Percentiles rank a stretch among this genome's conserved stretches.
Conservation (phyloP, 2,329 filamentous ascomycete genomes). For the Cordyceps cateniannulata region DNA sequence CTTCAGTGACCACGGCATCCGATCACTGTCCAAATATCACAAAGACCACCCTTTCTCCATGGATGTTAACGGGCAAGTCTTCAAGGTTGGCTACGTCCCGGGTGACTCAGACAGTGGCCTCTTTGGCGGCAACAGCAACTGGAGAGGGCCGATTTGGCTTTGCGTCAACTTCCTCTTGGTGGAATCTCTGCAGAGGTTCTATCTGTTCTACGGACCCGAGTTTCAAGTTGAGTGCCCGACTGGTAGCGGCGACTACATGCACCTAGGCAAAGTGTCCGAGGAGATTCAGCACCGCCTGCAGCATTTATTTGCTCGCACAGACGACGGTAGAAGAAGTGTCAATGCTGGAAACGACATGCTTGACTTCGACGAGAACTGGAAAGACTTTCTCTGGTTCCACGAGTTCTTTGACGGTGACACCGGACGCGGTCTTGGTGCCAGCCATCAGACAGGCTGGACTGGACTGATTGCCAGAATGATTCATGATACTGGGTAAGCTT, state of each 20-base stretch:
- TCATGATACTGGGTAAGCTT: conserved; percentile 84
- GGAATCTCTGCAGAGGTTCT: conserved; percentile 90
- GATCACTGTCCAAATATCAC: conserved; percentile 87
- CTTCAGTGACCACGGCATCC: conserved; percentile 80
- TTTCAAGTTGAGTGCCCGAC: conserved; percentile 91
- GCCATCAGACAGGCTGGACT: conserved; percentile 95
- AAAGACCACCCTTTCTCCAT: conserved; percentile 87
- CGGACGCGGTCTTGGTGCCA: conserved; percentile 82
- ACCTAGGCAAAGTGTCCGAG: conserved; percentile 88
- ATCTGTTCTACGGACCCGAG: conserved; percentile 87
- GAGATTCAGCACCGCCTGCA: conserved; percentile 92
- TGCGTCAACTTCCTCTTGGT: conserved; percentile 94
- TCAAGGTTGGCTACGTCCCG: conserved; percentile 81
- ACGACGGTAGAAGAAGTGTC: conserved; percentile 82
- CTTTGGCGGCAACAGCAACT: conserved; percentile 97
- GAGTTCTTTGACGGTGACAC: conserved; percentile 95
- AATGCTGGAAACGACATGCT: conserved; percentile 79
- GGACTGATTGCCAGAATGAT: conserved; percentile 95
- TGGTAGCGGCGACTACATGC: conserved; percentile 90
- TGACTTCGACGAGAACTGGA: conserved; percentile 91
- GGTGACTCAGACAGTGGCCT: conserved; percentile 95
- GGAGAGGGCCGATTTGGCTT: conserved; percentile 93
- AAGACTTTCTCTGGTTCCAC: conserved; percentile 79
- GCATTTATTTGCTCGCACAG: conserved; percentile 78
- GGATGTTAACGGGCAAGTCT: conserved; percentile 89